Evolutionary conservation across 2,329 filamentous ascomycete genomes (phyloP).

Genomic region (Thyridium curvatum): DNA sequence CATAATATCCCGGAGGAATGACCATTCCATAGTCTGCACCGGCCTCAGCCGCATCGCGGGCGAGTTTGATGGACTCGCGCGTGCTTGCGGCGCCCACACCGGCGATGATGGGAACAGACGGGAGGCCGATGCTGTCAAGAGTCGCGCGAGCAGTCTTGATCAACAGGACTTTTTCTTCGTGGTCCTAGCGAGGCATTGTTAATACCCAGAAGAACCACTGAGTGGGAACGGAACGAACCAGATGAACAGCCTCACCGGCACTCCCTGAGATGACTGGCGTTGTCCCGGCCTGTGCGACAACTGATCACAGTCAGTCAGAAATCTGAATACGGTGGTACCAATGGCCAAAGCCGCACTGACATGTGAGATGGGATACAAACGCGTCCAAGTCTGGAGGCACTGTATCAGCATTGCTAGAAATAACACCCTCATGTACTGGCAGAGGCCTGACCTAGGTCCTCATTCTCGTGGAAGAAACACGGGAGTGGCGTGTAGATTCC

Average conservation of each 20-base stretch:
- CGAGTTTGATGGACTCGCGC: conserved; percentile 25
- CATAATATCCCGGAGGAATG: conserved; percentile 32
- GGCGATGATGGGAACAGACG: conserved; percentile 34
- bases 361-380: too few species aligned
- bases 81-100: conserved; percentile 33
- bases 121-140: conserved; percentile 12
- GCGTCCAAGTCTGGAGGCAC: too few species aligned
- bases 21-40: conserved; percentile 31
- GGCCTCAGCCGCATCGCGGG: conserved; percentile 26
- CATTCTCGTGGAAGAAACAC: conserved; percentile 5
- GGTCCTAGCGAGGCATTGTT: neutral
- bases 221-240: conserved; percentile 1
- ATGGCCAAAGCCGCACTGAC: too few species aligned
- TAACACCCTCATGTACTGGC: too few species aligned
- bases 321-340: too few species aligned
- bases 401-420: too few species aligned
- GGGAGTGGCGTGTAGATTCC: conserved; percentile 10
- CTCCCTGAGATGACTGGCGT: conserved; percentile 6
- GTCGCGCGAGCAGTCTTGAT: conserved; percentile 1
- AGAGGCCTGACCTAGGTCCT: conserved; percentile 3
- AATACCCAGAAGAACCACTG: neutral
- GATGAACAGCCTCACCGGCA: conserved; percentile 7
- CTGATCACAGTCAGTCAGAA: neutral
- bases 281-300: conserved; percentile 5
- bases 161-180: conserved; percentile 5